These are phyloP conservation scores for Sugiyamaella novakii DNA, from an alignment of 1,139 yeast species.

Conservation along the genomic window DNA sequence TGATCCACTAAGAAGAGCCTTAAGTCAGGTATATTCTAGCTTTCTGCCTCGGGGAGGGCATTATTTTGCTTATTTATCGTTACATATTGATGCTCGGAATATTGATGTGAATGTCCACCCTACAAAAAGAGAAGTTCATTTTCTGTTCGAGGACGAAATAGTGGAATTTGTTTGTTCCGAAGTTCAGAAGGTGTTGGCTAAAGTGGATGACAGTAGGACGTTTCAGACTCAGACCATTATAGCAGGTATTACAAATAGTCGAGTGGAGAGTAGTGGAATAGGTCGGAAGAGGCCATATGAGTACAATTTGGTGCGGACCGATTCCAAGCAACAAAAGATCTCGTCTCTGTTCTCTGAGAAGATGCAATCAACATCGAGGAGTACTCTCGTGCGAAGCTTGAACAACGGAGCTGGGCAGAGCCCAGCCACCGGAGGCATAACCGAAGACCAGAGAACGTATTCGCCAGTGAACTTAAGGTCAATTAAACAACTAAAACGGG, in stretches of 20 bases:
- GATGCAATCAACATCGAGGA: background rate
- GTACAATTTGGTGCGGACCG: constrained; percentile 57
- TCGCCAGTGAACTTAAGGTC: constrained; percentile 34
- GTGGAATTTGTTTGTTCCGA: constrained; percentile 58
- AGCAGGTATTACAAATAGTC: constrained; percentile 30
- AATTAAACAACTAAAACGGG: constrained; percentile 54
- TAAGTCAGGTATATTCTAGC: constrained; percentile 61
- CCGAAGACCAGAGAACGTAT: constrained; percentile 13
- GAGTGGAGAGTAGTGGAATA: background rate
- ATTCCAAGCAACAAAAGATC: constrained; percentile 64
- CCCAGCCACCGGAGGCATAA: constrained; percentile 8
- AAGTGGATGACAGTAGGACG: constrained; percentile 68
- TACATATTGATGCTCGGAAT: constrained; percentile 64
- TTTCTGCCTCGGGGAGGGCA: constrained; percentile 79
- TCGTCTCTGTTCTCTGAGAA: constrained; percentile 45
- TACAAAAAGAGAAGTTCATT: constrained; percentile 88
- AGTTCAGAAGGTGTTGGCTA: constrained; percentile 55
- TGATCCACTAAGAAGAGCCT: constrained; percentile 74
- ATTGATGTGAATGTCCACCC: constrained; percentile 96
- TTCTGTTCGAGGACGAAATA: constrained; percentile 84
- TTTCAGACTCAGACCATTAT: constrained; percentile 66
- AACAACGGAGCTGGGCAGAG: constrained; percentile 3
- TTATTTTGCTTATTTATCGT: constrained; percentile 74
- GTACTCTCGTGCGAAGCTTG: constrained; percentile 4
- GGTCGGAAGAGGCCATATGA: constrained; percentile 37